These are phyloP conservation scores for Agastache rugosa DNA, from an alignment of 257 asterid species.

Conservation along the genomic window DNA sequence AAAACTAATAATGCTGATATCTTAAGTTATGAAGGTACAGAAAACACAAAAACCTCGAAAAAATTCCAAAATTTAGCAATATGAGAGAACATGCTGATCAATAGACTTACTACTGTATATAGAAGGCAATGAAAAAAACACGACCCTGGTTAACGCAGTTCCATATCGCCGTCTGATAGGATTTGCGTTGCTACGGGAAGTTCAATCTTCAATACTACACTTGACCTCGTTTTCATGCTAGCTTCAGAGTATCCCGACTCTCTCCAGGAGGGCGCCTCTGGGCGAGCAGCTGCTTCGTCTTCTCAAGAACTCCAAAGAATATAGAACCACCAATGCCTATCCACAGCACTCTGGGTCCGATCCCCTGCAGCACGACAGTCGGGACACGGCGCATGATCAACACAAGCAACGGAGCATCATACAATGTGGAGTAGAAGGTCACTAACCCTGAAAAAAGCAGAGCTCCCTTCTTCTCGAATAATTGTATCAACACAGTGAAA, in stretches of 20 bases:
- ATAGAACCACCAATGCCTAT: constrained; percentile 75
- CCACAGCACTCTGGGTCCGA: constrained; percentile 74
- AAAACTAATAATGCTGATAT: no score
- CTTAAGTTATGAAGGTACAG: no score
- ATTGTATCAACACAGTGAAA: constrained; percentile 57
- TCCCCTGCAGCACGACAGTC: constrained; percentile 52
- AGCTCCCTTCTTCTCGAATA: constrained; percentile 61
- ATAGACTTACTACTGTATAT: no score
- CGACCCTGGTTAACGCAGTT: no score
- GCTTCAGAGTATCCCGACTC: constrained; percentile 32
- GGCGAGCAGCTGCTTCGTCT: constrained; percentile 55
- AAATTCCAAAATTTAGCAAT: not conserved
- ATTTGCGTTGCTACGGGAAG: no score
- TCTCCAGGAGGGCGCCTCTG: constrained; percentile 36
- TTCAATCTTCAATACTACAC: not conserved
- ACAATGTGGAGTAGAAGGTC: constrained; percentile 16
- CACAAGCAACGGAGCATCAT: not conserved
- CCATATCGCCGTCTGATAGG: no score
- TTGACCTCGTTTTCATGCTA: constrained; percentile 12
- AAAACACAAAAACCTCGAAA: not conserved
- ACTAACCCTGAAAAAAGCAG: constrained; percentile 63
- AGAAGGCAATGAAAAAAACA: no score
- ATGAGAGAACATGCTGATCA: no score
- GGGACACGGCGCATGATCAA: not conserved
- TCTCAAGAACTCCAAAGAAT: constrained; percentile 71